A percentile compares a stretch with the other conserved stretches of the same genome.
phyloP scores from a whole-genome alignment of 306 rosid genomes.

The Prosopis cineraria region DNA sequence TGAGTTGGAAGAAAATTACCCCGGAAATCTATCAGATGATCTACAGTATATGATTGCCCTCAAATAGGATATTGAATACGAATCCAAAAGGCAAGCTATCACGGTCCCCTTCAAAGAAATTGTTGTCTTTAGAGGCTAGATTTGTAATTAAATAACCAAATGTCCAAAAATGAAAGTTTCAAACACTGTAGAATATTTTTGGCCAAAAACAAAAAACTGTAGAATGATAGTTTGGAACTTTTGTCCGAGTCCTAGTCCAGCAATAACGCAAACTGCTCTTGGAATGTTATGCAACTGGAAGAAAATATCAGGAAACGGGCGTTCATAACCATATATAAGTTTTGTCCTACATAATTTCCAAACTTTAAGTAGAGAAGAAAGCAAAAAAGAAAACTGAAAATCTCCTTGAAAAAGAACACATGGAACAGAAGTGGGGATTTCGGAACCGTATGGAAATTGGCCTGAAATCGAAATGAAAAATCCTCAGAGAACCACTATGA shows the following conservation, averaged over 20 bases:
- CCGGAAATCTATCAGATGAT: constrained; percentile 26
- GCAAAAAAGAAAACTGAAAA: background rate
- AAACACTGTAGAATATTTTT: no score
- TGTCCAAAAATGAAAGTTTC: constrained; percentile 19
- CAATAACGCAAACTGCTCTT: background rate
- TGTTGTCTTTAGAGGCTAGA: constrained; percentile 16
- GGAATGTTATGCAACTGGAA: constrained; percentile 4
- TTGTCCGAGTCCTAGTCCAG: background rate
- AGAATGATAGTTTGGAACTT: background rate
- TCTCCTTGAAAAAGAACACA: constrained; percentile 16
- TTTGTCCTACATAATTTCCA: background rate
- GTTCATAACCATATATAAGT: background rate
- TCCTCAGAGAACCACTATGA: constrained; percentile 27
- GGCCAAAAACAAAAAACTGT: no score
- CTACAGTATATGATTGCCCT: constrained; percentile 16
- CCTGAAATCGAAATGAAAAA: background rate
- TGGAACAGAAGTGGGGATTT: constrained; percentile 3
- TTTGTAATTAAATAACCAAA: constrained; percentile 27
- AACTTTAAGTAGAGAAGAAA: constrained; percentile 8
- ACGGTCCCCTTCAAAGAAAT: constrained; percentile 25
- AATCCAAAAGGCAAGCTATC: constrained; percentile 32
- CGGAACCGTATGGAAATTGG: constrained; percentile 1
- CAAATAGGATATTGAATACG: background rate
- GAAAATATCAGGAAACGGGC: constrained; percentile 15
- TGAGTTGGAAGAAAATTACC: constrained; percentile 35